A percentile compares a stretch with the other conserved stretches of the same genome.
Evolutionary conservation across 2,329 filamentous ascomycete species (phyloP).

Genomic region (Colletotrichum sp.): DNA sequence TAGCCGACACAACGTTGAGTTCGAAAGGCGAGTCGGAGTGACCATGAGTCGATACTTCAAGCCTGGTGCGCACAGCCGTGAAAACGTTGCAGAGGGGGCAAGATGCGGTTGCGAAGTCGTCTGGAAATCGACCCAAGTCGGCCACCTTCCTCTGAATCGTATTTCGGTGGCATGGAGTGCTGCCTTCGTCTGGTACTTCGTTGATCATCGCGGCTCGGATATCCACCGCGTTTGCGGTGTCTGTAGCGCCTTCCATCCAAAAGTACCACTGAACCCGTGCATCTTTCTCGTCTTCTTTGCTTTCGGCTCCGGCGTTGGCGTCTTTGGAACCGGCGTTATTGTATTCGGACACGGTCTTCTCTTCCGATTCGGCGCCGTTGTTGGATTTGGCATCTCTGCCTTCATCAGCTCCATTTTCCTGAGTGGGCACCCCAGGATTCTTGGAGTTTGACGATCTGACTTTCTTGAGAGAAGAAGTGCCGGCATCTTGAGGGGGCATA

Average conservation of each 20-base stretch:
- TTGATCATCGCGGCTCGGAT: neutral
- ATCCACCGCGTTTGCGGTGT: neutral
- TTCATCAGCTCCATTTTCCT: neutral
- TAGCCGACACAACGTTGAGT: neutral
- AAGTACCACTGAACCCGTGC: neutral
- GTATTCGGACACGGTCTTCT: neutral
- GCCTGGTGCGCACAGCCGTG: neutral
- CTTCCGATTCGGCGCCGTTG: neutral
- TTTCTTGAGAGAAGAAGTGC: neutral
- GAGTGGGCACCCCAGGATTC: neutral
- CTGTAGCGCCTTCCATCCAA: neutral
- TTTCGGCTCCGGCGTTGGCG: neutral
- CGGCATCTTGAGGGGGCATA: neutral
- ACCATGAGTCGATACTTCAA: neutral
- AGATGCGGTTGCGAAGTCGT: neutral
- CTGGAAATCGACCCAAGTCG: neutral
- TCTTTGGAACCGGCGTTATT: neutral
- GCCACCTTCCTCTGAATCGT: neutral
- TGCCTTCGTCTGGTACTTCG: neutral
- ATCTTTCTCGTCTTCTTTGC: neutral
- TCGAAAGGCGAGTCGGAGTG: neutral
- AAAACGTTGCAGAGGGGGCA: neutral
- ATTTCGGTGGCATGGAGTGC: neutral
- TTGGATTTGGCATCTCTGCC: neutral
- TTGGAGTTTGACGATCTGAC: neutral